These are phyloP conservation scores for Annulohypoxylon nitens DNA, from an alignment of 495 filamentous ascomycete species.

Conservation along the genomic window DNA sequence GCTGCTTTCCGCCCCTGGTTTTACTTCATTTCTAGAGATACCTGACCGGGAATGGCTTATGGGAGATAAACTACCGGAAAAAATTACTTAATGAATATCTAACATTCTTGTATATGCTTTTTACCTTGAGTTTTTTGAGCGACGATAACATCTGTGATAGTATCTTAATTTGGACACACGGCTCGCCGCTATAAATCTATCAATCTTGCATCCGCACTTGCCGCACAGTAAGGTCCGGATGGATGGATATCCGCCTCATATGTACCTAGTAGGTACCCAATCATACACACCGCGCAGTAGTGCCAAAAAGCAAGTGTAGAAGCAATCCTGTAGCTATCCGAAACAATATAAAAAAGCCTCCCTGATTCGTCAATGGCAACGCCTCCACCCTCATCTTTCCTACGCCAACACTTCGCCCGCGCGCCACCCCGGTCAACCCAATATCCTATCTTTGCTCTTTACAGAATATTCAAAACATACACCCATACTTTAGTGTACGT, in stretches of 20 bases:
- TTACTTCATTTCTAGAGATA: conserved; percentile 26
- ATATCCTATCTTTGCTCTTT: conserved; percentile 6
- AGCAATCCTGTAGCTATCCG: background rate
- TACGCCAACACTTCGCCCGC: background rate
- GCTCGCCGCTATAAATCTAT: background rate
- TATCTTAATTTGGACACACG: background rate
- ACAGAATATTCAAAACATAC: conserved; percentile 2
- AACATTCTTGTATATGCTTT: conserved; percentile 42
- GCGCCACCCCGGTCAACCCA: background rate
- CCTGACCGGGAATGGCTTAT: conserved; percentile 11
- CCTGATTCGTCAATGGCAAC: conserved; percentile 43
- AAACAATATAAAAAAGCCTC: background rate
- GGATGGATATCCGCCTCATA: background rate
- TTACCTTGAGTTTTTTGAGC: background rate
- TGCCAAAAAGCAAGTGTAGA: conserved; percentile 6
- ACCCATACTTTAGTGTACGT: no score
- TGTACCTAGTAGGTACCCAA: background rate
- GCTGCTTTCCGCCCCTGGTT: conserved; percentile 34
- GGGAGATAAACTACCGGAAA: conserved; percentile 20
- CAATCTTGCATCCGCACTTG: no score
- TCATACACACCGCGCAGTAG: background rate
- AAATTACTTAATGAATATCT: conserved; percentile 38
- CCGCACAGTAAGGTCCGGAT: background rate
- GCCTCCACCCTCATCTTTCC: background rate
- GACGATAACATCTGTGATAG: background rate